These are phyloP conservation scores for Wallacemonas sp. DNA, from an alignment of 208 protist genomes.

Conservation along the genomic window DNA sequence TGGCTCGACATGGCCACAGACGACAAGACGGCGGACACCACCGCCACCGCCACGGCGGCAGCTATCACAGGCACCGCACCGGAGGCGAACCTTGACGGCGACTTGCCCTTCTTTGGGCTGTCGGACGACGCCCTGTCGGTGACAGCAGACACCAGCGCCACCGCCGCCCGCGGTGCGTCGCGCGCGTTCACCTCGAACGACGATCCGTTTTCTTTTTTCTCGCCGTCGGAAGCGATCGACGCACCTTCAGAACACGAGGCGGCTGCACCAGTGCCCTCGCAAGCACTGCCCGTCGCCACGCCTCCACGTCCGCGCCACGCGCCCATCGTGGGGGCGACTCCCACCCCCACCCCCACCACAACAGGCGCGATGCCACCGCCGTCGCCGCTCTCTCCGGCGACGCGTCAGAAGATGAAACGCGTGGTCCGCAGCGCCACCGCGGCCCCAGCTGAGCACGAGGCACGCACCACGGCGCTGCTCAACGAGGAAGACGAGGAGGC, in stretches of 20 bases:
- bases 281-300: too few species aligned
- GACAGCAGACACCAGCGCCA: background rate
- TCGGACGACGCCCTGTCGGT: background rate
- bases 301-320: too few species aligned
- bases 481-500: background rate
- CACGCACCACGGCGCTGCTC: background rate
- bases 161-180: background rate
- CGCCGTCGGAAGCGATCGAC: background rate
- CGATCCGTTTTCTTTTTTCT: constrained; percentile 1
- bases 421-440: background rate
- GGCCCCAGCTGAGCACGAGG: constrained; percentile 13
- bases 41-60: background rate
- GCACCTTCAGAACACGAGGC: constrained; percentile 5
- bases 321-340: background rate
- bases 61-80: too few species aligned
- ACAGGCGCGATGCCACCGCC: constrained; percentile 14
- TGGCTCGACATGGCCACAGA: background rate
- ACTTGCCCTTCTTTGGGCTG: constrained; percentile 20
- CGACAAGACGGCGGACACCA: background rate
- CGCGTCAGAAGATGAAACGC: constrained; percentile 9
- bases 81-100: background rate
- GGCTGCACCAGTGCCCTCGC: too few species aligned
- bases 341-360: background rate
- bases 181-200: constrained; percentile 16
- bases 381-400: background rate